A percentile compares a stretch with the other conserved stretches of the same genome.
These are phyloP conservation scores for Colletotrichum brevisporum DNA, from an alignment of 2,329 filamentous ascomycete genomes.

Conservation along the genomic window DNA sequence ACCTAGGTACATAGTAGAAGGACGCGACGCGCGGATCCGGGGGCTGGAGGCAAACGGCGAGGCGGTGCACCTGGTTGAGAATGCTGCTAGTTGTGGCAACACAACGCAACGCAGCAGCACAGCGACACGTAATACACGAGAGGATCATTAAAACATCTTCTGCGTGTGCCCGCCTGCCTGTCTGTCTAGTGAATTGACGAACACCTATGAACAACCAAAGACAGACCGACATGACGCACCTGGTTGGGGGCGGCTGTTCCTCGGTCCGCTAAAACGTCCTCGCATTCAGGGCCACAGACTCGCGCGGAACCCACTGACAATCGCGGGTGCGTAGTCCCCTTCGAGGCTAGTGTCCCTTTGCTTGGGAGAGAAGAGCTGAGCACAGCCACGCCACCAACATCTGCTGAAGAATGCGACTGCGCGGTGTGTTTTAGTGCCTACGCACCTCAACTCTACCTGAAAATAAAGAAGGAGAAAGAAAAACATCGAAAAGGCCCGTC, in stretches of 20 bases:
- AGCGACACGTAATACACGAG: slow-evolving; percentile 7
- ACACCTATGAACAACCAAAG: not conserved
- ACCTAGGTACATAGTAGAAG: not conserved
- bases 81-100: slow-evolving; percentile 14
- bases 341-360: slow-evolving; percentile 14
- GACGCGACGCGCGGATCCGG: slow-evolving; percentile 12
- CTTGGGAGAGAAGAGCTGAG: slow-evolving; percentile 15
- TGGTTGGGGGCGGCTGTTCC: no score
- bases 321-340: slow-evolving; percentile 24
- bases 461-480: not conserved
- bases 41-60: not conserved
- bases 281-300: slow-evolving; percentile 18
- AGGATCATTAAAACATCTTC: not conserved
- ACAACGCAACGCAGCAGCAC: not conserved
- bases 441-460: not conserved
- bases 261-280: slow-evolving; percentile 24
- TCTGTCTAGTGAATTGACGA: no score
- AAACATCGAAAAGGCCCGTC: not conserved
- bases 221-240: not conserved
- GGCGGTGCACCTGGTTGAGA: slow-evolving; percentile 1
- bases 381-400: slow-evolving; percentile 28
- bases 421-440: no score
- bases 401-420: slow-evolving; percentile 24
- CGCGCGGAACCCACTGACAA: slow-evolving; percentile 15
- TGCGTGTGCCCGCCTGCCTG: not conserved